Conservation (phyloP, 257 asterid genomes). For the Orobanche coerulescens region DNA sequence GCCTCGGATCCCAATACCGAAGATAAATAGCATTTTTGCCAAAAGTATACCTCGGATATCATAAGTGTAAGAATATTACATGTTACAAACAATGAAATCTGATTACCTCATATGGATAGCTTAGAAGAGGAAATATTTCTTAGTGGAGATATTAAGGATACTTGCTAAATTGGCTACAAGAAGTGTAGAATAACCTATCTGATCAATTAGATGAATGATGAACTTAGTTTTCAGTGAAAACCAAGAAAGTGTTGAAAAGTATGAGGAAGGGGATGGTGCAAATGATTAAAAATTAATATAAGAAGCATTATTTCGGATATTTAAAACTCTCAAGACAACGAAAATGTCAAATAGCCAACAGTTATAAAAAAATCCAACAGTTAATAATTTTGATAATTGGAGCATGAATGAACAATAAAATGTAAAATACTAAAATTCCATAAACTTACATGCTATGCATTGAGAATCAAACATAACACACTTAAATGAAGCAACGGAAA, state of each 20-base stretch:
- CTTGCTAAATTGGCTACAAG: too few species aligned
- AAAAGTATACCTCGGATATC: slow-evolving; percentile 5
- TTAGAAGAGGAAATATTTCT: slow-evolving; percentile 10
- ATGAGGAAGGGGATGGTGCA: background rate
- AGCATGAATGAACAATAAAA: background rate
- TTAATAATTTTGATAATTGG: background rate
- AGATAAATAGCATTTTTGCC: slow-evolving; percentile 15
- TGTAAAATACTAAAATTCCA: too few species aligned
- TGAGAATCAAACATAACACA: too few species aligned
- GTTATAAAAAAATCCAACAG: background rate
- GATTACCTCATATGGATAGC: slow-evolving; percentile 2
- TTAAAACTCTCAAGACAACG: background rate
- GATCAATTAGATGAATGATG: background rate
- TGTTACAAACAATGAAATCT: background rate
- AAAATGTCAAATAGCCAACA: background rate
- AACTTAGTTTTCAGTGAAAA: slow-evolving; percentile 8
- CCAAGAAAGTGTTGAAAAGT: too few species aligned
- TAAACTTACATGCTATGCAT: too few species aligned
- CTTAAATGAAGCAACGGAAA: too few species aligned
- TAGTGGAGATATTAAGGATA: slow-evolving; percentile 1
- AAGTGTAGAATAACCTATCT: too few species aligned
- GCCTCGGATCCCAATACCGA: slow-evolving; percentile 97
- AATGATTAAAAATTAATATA: background rate
- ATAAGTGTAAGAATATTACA: background rate
- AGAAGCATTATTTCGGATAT: background rate